Conservation (phyloP, 805 yeast genomes). For the Nakazawaea wyomingensis region DNA sequence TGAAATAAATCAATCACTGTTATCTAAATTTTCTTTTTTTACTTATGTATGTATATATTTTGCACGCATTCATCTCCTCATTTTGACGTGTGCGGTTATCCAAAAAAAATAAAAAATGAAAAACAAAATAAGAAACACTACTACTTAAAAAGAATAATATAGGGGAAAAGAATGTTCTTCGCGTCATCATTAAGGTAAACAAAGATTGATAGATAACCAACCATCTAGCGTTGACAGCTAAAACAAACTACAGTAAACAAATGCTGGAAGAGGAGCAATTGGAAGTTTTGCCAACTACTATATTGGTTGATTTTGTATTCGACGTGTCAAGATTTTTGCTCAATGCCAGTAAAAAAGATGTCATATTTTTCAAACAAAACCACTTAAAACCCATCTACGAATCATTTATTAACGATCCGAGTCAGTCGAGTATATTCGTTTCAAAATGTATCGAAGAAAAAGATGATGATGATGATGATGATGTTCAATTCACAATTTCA, state of each 20-base stretch:
- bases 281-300: neutral
- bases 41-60: no score
- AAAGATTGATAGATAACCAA: no score
- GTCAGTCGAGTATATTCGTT: conserved; percentile 22
- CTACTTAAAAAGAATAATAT: no score
- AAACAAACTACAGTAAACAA: neutral
- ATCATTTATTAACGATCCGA: conserved; percentile 18
- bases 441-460: conserved; percentile 9
- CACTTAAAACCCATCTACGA: conserved; percentile 14
- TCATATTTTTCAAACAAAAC: conserved; percentile 21
- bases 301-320: conserved; percentile 22
- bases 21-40: no score
- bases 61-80: no score
- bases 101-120: no score
- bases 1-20: no score
- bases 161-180: no score
- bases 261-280: neutral
- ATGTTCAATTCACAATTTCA: neutral
- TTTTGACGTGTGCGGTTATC: no score
- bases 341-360: conserved; percentile 22
- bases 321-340: conserved; percentile 24
- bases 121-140: no score
- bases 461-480: no score
- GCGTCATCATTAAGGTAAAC: conserved; percentile 5
- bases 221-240: no score